These are phyloP conservation scores for Colletotrichum costaricense DNA, from an alignment of 2,329 filamentous ascomycete genomes.

Conservation along the genomic window DNA sequence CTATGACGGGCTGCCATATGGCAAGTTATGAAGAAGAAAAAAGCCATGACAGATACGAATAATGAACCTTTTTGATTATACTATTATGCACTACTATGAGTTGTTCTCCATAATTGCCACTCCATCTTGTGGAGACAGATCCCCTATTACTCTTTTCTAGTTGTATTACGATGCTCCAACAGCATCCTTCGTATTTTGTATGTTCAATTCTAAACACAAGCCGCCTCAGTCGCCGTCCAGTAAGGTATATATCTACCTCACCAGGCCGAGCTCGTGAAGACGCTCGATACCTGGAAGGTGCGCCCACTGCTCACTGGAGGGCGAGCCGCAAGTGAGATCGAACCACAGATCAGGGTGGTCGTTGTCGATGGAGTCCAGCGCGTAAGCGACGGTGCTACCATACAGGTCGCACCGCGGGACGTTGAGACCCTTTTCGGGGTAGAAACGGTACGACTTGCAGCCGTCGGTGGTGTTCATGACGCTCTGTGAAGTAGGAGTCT, in stretches of 20 bases:
- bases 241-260: background rate
- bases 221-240: background rate
- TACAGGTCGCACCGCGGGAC: conserved; percentile 50
- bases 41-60: background rate
- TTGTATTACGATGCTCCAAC: background rate
- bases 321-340: conserved; percentile 50
- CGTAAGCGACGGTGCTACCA: conserved; percentile 45
- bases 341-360: conserved; percentile 47
- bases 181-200: background rate
- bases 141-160: background rate
- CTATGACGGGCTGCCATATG: background rate
- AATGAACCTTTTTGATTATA: background rate
- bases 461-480: conserved; percentile 44
- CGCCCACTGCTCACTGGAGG: conserved; percentile 41
- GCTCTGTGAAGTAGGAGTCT: conserved; percentile 38
- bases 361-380: conserved; percentile 43
- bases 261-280: conserved; percentile 27
- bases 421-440: conserved; percentile 43
- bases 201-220: background rate
- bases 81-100: background rate
- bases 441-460: conserved; percentile 51
- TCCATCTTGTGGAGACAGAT: too few species aligned
- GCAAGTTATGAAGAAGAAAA: background rate
- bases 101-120: background rate
- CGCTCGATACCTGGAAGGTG: conserved; percentile 28